Conservation (phyloP, 2,329 filamentous ascomycete species). For the Paecilomyces formosus region DNA sequence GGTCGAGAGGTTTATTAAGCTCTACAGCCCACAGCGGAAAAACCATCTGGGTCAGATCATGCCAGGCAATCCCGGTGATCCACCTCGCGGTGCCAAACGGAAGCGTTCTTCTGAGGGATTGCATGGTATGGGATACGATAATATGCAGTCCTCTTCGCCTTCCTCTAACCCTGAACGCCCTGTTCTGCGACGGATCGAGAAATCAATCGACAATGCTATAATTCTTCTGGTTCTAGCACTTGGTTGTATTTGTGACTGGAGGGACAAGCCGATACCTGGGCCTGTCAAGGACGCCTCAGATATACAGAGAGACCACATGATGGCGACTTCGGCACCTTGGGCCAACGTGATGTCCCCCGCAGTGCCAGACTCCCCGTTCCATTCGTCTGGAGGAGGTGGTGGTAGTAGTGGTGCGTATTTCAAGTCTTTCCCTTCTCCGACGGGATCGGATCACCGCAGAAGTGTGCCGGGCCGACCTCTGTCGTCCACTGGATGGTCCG, state of each 20-base stretch:
- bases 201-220: conserved; percentile 71
- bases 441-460: conserved; percentile 9
- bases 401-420: conserved; percentile 11
- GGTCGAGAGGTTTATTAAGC: conserved; percentile 44
- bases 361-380: conserved; percentile 16
- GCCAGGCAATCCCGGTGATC: conserved; percentile 12
- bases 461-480: conserved; percentile 6
- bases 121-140: conserved; percentile 16
- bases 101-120: conserved; percentile 29
- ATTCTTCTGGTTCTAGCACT: conserved; percentile 77
- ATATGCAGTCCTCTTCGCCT: conserved; percentile 13
- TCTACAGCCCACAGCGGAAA: conserved; percentile 33
- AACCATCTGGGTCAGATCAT: conserved; percentile 5
- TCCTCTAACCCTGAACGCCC: conserved; percentile 7
- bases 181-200: conserved; percentile 25
- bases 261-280: conserved; percentile 41
- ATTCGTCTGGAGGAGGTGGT: conserved; percentile 5
- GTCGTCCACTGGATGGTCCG: conserved; percentile 5
- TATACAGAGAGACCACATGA: conserved; percentile 15
- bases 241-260: conserved; percentile 67
- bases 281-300: conserved; percentile 40
- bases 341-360: conserved; percentile 20
- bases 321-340: conserved; percentile 11
- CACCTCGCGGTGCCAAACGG: conserved; percentile 25
- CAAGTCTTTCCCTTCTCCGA: conserved; percentile 12